A percentile compares a stretch with the other conserved stretches of the same genome.
These are phyloP conservation scores for Backusella parvicylindrica DNA, from an alignment of 192 early-diverging fungal species.

Conservation along the genomic window DNA sequence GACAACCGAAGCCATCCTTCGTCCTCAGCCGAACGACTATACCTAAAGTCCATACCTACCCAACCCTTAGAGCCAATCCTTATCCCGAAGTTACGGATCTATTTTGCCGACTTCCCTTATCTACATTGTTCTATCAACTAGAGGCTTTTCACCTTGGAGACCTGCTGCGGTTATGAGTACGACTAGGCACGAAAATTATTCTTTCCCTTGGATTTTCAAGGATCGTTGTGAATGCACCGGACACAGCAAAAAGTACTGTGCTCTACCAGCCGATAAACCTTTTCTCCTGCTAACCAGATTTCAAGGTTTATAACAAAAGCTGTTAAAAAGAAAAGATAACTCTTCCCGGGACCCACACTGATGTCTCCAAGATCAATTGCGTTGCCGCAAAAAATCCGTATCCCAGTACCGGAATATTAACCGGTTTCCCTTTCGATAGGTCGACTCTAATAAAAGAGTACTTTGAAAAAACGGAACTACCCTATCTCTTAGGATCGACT, in stretches of 20 bases:
- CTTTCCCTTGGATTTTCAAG: conserved; percentile 76
- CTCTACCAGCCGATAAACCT: conserved; percentile 50
- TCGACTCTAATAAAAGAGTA: conserved; percentile 1
- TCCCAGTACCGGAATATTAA: conserved; percentile 77
- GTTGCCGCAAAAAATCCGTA: conserved; percentile 64
- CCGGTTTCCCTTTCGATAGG: conserved; percentile 77
- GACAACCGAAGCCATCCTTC: background rate
- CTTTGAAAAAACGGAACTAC: conserved; percentile 17
- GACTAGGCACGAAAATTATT: conserved; percentile 60
- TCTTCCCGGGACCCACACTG: conserved; percentile 62
- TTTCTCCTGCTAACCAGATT: conserved; percentile 66
- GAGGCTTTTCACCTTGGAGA: conserved; percentile 82
- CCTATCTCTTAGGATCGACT: conserved; percentile 72
- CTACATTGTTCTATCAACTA: conserved; percentile 85
- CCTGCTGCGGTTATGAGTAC: conserved; percentile 78
- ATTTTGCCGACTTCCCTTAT: conserved; percentile 85
- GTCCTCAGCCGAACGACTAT: background rate
- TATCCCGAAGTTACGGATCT: conserved; percentile 83
- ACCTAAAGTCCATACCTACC: conserved; percentile 25
- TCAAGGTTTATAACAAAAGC: conserved; percentile 42
- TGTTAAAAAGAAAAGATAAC: conserved; percentile 76
- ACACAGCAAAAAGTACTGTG: conserved; percentile 47
- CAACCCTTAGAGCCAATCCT: conserved; percentile 84
- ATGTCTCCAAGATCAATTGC: conserved; percentile 68
- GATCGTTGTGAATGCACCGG: conserved; percentile 60